Evolutionary conservation across 352 stramenopile species (phyloP).

Genomic region (Pythium guiyangense): DNA sequence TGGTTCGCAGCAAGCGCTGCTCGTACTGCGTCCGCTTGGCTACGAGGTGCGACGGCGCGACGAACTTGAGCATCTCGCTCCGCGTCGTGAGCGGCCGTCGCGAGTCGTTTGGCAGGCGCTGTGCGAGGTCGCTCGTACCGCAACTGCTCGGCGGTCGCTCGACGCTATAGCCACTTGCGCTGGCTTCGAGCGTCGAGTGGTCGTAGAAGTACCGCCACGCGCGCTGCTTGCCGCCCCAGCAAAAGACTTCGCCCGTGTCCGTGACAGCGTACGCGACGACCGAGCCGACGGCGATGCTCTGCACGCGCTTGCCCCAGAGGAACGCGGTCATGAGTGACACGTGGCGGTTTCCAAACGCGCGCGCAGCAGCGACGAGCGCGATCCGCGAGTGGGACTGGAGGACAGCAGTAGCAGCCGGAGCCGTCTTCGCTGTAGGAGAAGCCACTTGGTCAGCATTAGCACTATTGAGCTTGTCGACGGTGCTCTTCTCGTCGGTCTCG

Average conservation of each 20-base stretch:
- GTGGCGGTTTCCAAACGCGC: conserved; percentile 46
- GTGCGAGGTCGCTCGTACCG: background rate
- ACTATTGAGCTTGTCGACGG: too few relatives aligned
- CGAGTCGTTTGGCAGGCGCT: background rate
- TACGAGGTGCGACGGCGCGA: conserved; percentile 35
- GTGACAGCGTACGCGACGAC: conserved; percentile 62
- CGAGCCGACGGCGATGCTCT: conserved; percentile 40
- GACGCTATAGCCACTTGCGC: too few relatives aligned
- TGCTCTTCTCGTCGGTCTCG: background rate
- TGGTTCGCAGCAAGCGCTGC: conserved; percentile 31
- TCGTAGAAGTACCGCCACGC: conserved; percentile 76
- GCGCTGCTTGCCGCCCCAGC: conserved; percentile 69
- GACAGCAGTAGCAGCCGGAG: background rate
- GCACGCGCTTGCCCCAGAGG: conserved; percentile 67
- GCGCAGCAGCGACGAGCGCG: conserved; percentile 27
- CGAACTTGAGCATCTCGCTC: conserved; percentile 63
- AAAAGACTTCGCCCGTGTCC: conserved; percentile 66
- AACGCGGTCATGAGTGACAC: conserved; percentile 64
- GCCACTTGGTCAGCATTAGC: too few relatives aligned
- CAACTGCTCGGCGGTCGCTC: too few relatives aligned
- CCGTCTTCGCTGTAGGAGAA: too few relatives aligned
- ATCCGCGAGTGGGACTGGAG: conserved; percentile 32
- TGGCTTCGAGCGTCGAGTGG: conserved; percentile 23
- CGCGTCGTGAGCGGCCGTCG: conserved; percentile 37
- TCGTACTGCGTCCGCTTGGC: conserved; percentile 28